Evolutionary conservation across 225 moss, liverwort and hornwort species (phyloP), one percentile per base, ranked within the genome.

Genomic region (Physcomitrium patens): DNA sequence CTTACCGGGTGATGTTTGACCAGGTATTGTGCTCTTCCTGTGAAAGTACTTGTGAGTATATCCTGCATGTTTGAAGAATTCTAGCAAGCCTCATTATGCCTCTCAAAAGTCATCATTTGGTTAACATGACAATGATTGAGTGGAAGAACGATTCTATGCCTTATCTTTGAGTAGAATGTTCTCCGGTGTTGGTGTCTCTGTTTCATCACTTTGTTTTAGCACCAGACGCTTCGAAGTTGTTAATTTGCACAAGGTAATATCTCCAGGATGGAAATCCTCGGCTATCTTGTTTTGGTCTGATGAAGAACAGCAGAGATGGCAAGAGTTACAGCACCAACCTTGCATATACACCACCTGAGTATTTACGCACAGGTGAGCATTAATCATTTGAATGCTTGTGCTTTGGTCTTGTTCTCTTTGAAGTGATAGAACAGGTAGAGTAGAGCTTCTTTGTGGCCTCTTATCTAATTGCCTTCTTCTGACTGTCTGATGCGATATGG

Each of bases 321-420:
- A 88, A 88, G 72, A 88, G 88, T 75, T 88, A 88, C 71, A 88
- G 88, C 85, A 88, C 88, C 70, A 88, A 88, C 60, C 88, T 88
- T 59, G 88, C 88, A 7, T 88, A 88, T 65, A 88, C 88, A 12
- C 88, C 88, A 74, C 88, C 88, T 41, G 88, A 88, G 48, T 88
- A 88, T 46, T 45, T 88, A 54, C 84, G 88, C 24, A 88, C 85
- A 69, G 88, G 88, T 88, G 77, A 73, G 53, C 23, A 28, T 23
- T 28, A 59, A 23, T 58, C 23, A 23, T 42, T 22, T 70, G 12
- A n/a, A 13, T 8, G 23, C 13, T 11, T 14, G 7, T 50, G 24
- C 26, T 43, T 8, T 28, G 45, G 46, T 23, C 14, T 13, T 31
- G 11, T 62, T 54, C 53, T 70, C 28, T 14, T 13, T 13, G 51